These are phyloP conservation scores for Russula emetica DNA, from an alignment of 768 basidiomycete genomes.

Conservation along the genomic window DNA sequence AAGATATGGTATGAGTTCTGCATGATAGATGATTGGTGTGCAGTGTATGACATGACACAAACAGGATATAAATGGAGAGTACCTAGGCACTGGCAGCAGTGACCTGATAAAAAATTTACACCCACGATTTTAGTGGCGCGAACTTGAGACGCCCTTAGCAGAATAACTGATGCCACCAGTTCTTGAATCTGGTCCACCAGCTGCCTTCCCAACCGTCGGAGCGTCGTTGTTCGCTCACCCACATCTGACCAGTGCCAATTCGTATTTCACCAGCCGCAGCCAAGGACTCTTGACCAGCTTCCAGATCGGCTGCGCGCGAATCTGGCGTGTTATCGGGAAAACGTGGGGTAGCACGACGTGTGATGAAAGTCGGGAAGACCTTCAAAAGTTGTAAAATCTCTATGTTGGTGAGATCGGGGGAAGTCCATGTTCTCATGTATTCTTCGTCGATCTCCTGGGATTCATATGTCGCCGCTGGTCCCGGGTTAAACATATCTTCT, in stretches of 20 bases:
- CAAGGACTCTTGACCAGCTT: slow-evolving; percentile 61
- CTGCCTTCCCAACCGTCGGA: slow-evolving; percentile 65
- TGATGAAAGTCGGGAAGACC: slow-evolving; percentile 75
- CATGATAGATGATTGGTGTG: slow-evolving; percentile 13
- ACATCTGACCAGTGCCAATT: slow-evolving; percentile 82
- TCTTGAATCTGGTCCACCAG: slow-evolving; percentile 72
- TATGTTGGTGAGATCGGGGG: slow-evolving; percentile 71
- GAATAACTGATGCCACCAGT: slow-evolving; percentile 78
- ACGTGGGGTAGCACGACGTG: slow-evolving; percentile 64
- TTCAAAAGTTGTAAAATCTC: slow-evolving; percentile 65
- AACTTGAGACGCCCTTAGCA: slow-evolving; percentile 44
- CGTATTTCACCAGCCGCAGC: slow-evolving; percentile 54
- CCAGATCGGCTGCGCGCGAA: slow-evolving; percentile 51
- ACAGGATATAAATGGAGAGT: slow-evolving; percentile 2
- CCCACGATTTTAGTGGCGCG: slow-evolving; percentile 5
- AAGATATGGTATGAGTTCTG: slow-evolving; percentile 15
- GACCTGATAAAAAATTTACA: slow-evolving; percentile 3
- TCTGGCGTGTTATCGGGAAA: slow-evolving; percentile 44
- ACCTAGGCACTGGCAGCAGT: slow-evolving; percentile 5
- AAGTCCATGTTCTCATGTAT: slow-evolving; percentile 73
- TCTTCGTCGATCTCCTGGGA: slow-evolving; percentile 42
- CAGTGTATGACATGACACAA: slow-evolving; percentile 8
- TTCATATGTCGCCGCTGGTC: slow-evolving; percentile 30
- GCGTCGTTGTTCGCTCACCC: slow-evolving; percentile 61
- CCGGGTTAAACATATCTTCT: slow-evolving; percentile 31